phyloP scores from a whole-genome alignment of 176 grass and related monocot species.

The Saccharum spontaneum region DNA sequence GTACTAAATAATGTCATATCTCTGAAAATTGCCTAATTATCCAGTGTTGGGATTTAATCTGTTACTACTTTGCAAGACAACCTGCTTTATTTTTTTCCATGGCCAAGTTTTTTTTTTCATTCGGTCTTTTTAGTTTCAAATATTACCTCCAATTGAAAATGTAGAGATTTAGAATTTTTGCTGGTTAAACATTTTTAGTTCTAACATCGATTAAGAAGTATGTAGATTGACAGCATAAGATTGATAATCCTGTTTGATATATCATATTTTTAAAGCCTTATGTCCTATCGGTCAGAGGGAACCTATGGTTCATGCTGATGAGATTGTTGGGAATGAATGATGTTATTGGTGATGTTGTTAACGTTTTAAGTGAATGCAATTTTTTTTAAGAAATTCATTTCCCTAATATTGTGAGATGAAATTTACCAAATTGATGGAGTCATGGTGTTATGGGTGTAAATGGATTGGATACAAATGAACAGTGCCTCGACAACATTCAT shows the following conservation, averaged over 20 bases:
- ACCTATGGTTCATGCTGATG: neutral
- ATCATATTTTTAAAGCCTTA: neutral
- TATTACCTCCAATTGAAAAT: neutral
- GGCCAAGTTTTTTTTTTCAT: neutral
- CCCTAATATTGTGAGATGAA: neutral
- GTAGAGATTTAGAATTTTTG: neutral
- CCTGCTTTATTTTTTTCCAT: neutral
- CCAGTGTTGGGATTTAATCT: neutral
- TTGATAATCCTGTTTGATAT: neutral
- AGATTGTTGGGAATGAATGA: neutral
- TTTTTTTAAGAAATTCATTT: neutral
- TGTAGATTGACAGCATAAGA: neutral
- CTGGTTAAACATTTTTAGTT: neutral
- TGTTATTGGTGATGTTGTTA: neutral
- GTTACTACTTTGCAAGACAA: neutral
- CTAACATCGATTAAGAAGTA: neutral
- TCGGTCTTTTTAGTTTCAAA: neutral
- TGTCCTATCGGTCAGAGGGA: neutral
- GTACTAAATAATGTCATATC: neutral
- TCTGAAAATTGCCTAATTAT: neutral
- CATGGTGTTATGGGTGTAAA: neutral
- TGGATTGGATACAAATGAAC: neutral
- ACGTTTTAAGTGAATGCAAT: neutral
- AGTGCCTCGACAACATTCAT: neutral
- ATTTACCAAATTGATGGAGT: neutral